Base-by-base conservation (phyloP, 177 flowering plant species). In the Vitis hybrid region DNA sequence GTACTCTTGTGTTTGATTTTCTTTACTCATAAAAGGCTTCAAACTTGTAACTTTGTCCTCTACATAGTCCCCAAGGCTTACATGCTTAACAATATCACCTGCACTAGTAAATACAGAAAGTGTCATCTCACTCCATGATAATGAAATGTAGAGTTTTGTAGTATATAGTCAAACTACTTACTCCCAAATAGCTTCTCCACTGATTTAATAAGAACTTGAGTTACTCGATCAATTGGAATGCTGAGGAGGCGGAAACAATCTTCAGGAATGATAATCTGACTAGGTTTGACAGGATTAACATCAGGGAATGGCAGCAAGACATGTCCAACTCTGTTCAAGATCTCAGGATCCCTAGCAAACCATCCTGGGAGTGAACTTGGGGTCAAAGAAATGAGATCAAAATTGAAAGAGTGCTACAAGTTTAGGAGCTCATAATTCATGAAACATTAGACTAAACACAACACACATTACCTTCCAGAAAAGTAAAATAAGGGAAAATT, bases 271-370 rank as follows among this genome's bases (percentile, higher is more conserved):
- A 90, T 75, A 39, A 94, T 56, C 29, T 79, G 82, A 70, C 74
- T 80, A 50, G 91, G 94, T 60, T 18, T 73, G 45, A 67, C 70
- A 65, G 71, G 72, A 56, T 69, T 69, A 3, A 60, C 60, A 55
- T 68, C 66, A 39, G 84, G 77, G 31, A 72, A 71, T 70, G 76
- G 85, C 72, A 94, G 82, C 16, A 94, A 79, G 31, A 87, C 82
- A 18, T 70, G 82, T 19, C 98, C 98, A 56, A 94, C 94, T 70
- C 61, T 77, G 58, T 81, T 88, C 79, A 94, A 79, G 48, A 85
- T 81, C 62, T 13, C 63, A 31, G 97, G 90, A 78, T 92, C 90
- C 85, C 90, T 85, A 45, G 95, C 91, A 90, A 94, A 93, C 98
- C 97, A 94, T 74, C 98, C 98, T 92, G 81, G 19, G 79, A 13